A percentile compares a stretch with the other conserved stretches of the same genome.
phyloP scores from a whole-genome alignment of 2,329 filamentous ascomycete species.

The Colletotrichum shisoi region DNA sequence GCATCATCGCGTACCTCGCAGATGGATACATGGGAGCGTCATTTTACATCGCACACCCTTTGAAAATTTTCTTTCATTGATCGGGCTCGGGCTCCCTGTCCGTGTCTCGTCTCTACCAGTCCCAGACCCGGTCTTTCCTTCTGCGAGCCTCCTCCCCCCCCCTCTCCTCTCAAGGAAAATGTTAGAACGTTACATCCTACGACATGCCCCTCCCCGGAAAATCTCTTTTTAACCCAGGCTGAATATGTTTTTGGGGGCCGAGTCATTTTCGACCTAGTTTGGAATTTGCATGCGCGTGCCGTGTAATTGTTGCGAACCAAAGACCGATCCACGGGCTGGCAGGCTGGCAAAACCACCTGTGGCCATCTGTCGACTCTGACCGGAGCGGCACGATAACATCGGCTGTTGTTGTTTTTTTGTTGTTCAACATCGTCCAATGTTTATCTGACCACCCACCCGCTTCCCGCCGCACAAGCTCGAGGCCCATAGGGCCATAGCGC shows the following conservation, averaged over 20 bases:
- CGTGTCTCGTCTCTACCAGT: not conserved
- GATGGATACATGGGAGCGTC: not conserved
- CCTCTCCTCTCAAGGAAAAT: not conserved
- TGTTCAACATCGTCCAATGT: conserved; percentile 20
- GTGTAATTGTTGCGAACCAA: not conserved
- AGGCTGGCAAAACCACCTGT: not conserved
- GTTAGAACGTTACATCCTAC: conserved; percentile 18
- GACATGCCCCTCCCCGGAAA: conserved; percentile 8
- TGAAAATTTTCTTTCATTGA: conserved; percentile 16
- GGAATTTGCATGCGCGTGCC: conserved; percentile 9
- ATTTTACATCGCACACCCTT: conserved; percentile 10
- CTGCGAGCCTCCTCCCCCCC: not conserved
- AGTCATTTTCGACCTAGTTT: conserved; percentile 24
- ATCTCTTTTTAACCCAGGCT: not conserved
- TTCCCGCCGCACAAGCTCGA: conserved; percentile 21
- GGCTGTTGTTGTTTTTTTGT: not conserved
- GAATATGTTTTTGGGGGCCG: conserved; percentile 14
- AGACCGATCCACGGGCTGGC: not conserved
- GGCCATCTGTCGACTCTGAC: conserved; percentile 2
- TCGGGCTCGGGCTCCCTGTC: conserved; percentile 17
- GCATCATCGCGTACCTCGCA: conserved; percentile 1
- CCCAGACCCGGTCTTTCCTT: not conserved
- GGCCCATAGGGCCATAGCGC: conserved; percentile 28
- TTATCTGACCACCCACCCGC: conserved; percentile 33
- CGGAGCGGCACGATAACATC: not conserved